These are phyloP conservation scores for Eucommia ulmoides DNA, from an alignment of 257 asterid genomes.

Conservation along the genomic window DNA sequence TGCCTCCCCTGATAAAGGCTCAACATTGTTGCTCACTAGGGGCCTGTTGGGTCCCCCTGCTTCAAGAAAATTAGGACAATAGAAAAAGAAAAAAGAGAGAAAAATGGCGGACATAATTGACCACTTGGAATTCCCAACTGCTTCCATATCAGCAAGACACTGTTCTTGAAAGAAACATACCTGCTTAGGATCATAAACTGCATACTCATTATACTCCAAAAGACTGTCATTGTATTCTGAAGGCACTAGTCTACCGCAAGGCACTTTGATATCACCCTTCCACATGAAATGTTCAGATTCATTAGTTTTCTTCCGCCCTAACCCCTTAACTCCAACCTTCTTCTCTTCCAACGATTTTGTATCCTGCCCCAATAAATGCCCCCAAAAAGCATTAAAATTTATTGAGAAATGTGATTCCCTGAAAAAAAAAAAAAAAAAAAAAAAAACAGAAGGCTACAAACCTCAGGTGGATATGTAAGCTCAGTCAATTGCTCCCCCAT, in stretches of 20 bases:
- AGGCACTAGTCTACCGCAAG: conserved; percentile 48
- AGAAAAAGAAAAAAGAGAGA: not conserved
- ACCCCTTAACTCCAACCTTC: conserved; percentile 46
- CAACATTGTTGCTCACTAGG: no score
- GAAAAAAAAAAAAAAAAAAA: not conserved
- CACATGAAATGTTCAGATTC: conserved; percentile 71
- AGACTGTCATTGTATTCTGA: conserved; percentile 52
- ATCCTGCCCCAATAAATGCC: conserved; percentile 17
- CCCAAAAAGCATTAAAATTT: not conserved
- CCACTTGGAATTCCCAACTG: no score
- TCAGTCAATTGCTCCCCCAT: conserved; percentile 42
- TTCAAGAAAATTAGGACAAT: no score
- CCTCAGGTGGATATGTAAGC: conserved; percentile 31
- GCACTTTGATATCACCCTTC: conserved; percentile 71
- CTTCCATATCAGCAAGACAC: no score
- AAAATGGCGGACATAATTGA: not conserved
- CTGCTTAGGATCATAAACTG: conserved; percentile 70
- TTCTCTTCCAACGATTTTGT: conserved; percentile 40
- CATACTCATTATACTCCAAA: conserved; percentile 73
- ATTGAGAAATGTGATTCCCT: no score
- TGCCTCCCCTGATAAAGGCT: no score
- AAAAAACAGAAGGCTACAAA: not conserved
- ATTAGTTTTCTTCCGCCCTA: conserved; percentile 59
- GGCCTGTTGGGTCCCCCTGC: no score
- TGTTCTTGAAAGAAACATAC: conserved; percentile 12